A percentile compares a stretch with the other conserved stretches of the same genome.
Evolutionary conservation across 129 eudicot species (phyloP).

Genomic region (Flaveria robusta): DNA sequence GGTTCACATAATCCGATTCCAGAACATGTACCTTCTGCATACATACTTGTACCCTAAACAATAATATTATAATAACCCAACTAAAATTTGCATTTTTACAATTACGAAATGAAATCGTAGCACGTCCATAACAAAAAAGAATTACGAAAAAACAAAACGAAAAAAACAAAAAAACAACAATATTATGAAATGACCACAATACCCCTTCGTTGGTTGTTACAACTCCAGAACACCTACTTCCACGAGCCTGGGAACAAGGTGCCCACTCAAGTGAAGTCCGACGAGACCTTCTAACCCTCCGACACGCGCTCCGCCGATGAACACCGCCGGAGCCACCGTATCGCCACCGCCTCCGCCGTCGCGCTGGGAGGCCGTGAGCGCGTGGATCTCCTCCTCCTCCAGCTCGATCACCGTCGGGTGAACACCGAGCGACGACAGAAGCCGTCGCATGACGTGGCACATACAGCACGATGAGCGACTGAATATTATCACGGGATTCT

Average conservation of each 20-base stretch:
- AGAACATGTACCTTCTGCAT: constrained; percentile 29
- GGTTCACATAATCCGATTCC: constrained; percentile 23
- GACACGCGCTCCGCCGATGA: constrained; percentile 76
- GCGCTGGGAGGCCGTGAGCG: constrained; percentile 34
- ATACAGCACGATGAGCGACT: constrained; percentile 84
- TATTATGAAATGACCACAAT: constrained; percentile 19
- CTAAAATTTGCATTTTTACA: constrained; percentile 40
- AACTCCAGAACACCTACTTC: constrained; percentile 67
- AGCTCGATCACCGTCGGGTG: constrained; percentile 88
- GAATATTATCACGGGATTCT: constrained; percentile 81
- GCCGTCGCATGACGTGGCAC: constrained; percentile 94
- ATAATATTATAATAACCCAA: constrained; percentile 4
- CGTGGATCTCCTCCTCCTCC: constrained; percentile 87
- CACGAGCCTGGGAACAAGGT: constrained; percentile 73
- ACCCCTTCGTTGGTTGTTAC: constrained; percentile 30
- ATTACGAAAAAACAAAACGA: neutral
- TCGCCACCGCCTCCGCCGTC: constrained; percentile 31
- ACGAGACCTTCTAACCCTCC: constrained; percentile 85
- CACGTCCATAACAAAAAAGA: constrained; percentile 3
- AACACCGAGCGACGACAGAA: constrained; percentile 67
- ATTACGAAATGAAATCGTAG: neutral
- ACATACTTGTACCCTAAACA: constrained; percentile 18
- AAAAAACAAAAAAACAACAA: neutral
- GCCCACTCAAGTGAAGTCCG: constrained; percentile 72
- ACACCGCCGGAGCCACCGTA: constrained; percentile 66